Conservation (phyloP, 805 yeast species). For the Spathaspora girioi region DNA sequence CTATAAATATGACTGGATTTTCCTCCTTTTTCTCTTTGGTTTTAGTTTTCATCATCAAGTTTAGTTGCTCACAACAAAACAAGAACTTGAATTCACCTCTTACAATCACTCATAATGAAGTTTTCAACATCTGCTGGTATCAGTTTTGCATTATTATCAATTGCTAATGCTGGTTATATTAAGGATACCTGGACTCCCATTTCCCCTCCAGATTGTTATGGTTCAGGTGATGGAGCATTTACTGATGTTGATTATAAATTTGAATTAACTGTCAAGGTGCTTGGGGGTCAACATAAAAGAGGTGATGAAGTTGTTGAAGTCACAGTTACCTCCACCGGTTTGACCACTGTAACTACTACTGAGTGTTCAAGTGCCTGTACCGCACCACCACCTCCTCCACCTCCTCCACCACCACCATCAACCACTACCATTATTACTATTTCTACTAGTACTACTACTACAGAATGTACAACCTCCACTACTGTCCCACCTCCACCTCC, state of each 20-base stretch:
- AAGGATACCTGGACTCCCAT: neutral
- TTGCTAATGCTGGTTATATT: neutral
- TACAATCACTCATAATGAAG: constrained; percentile 8
- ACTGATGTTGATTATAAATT: neutral
- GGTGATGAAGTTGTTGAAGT: neutral
- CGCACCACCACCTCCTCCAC: neutral
- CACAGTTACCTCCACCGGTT: neutral
- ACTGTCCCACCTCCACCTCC: neutral
- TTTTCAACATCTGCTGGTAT: neutral
- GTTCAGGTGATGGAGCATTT: neutral
- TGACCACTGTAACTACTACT: neutral
- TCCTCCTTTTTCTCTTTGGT: neutral
- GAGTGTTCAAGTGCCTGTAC: neutral
- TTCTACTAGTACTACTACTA: neutral
- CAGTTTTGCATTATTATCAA: neutral
- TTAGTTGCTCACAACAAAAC: neutral
- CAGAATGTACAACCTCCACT: neutral
- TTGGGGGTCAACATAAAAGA: neutral
- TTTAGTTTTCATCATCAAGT: neutral
- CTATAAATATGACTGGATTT: neutral
- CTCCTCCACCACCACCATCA: neutral
- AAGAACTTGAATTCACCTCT: constrained; percentile 13
- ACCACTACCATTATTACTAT: neutral
- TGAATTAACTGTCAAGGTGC: neutral
- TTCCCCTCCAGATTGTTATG: neutral